Conservation (phyloP, 768 basidiomycete genomes). For the Lanmaoa pseudosensibilis region DNA sequence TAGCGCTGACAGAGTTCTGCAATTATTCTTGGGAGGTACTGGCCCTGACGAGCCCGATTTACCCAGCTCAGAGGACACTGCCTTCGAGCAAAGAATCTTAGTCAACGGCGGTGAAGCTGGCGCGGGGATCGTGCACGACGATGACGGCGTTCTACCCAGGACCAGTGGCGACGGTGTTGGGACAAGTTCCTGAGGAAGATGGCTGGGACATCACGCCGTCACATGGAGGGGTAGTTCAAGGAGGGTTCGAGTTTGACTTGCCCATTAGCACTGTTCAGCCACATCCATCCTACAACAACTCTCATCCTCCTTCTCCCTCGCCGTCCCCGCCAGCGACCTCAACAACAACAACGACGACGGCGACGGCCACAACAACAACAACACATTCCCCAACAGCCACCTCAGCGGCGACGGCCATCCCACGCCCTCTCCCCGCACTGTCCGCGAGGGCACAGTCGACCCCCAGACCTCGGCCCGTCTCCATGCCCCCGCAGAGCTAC, state of each 20-base stretch:
- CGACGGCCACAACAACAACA: conserved; percentile 12
- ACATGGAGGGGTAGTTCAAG: conserved; percentile 50
- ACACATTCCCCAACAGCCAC: conserved; percentile 1
- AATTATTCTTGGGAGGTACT: not conserved
- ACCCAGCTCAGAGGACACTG: conserved; percentile 21
- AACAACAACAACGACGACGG: conserved; percentile 12
- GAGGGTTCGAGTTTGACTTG: conserved; percentile 68
- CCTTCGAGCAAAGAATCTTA: conserved; percentile 14
- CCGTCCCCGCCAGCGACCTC: conserved; percentile 11
- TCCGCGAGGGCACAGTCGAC: conserved; percentile 21
- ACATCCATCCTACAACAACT: conserved; percentile 16
- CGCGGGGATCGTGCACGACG: conserved; percentile 18
- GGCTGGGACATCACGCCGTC: conserved; percentile 45
- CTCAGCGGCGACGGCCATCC: conserved; percentile 29
- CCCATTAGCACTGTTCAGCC: conserved; percentile 41
- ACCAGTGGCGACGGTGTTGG: conserved; percentile 45
- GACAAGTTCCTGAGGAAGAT: conserved; percentile 52
- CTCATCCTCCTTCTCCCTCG: conserved; percentile 15
- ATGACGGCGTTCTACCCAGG: conserved; percentile 46
- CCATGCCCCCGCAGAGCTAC: conserved; percentile 70
- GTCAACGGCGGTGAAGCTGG: conserved; percentile 11
- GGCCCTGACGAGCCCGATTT: conserved; percentile 20
- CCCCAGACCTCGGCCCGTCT: conserved; percentile 59
- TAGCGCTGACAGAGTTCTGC: not conserved
- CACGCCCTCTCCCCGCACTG: conserved; percentile 35